Conservation (phyloP, 2,329 filamentous ascomycete genomes). For the Fusarium papillatum region DNA sequence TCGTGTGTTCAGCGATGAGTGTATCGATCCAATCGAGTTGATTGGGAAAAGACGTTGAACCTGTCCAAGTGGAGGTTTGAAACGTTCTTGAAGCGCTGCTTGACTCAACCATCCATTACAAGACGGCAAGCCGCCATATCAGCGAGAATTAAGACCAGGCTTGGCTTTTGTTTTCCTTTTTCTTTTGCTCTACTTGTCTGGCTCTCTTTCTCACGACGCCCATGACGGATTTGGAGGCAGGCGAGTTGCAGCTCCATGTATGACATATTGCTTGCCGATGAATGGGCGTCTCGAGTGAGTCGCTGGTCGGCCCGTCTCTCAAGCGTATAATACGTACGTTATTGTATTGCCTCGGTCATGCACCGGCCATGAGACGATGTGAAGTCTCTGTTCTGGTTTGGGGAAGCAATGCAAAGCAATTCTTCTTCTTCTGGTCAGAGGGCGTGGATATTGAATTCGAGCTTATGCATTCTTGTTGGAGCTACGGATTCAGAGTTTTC, state of each 20-base stretch:
- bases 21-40: conserved; percentile 24
- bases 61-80: conserved; percentile 27
- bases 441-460: conserved; percentile 2
- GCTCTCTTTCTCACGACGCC: neutral
- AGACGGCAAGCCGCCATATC: neutral
- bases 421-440: neutral
- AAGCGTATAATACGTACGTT: neutral
- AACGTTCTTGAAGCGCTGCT: conserved; percentile 22
- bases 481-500: conserved; percentile 13
- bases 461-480: conserved; percentile 1
- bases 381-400: conserved; percentile 9
- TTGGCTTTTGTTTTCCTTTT: neutral
- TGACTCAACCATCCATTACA: conserved; percentile 16
- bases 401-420: conserved; percentile 9
- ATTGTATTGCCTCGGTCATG: neutral
- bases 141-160: neutral
- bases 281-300: conserved; percentile 19
- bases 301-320: conserved; percentile 1
- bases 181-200: neutral
- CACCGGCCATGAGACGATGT: neutral
- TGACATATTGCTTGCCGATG: neutral
- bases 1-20: conserved; percentile 20
- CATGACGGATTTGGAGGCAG: neutral
- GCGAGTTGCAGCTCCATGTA: neutral
- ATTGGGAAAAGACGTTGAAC: conserved; percentile 18